Conservation (phyloP, 176 grass and related monocot genomes). For the Triticum monococcum region DNA sequence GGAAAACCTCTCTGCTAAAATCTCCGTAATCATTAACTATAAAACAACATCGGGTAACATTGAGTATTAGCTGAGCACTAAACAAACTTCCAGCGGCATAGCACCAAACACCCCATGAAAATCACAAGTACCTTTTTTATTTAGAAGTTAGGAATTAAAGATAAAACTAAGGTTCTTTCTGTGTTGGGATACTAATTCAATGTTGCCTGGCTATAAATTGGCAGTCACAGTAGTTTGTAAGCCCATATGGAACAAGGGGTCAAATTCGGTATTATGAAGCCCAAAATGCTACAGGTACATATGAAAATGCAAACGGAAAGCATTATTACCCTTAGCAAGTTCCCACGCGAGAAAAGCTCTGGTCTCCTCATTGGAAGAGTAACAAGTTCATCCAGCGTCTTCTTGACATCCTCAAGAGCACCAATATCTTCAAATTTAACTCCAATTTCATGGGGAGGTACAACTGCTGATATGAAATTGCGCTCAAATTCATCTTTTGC, state of each 20-base stretch:
- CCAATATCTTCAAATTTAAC: conserved; percentile 96
- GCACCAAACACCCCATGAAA: conserved; percentile 2
- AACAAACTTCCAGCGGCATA: neutral
- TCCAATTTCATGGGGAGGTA: conserved; percentile 87
- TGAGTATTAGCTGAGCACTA: neutral
- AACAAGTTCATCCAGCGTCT: conserved; percentile 90
- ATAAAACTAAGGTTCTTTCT: conserved; percentile 5
- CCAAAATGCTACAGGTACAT: neutral
- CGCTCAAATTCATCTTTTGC: conserved; percentile 93
- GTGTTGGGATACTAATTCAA: conserved; percentile 9
- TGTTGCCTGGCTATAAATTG: neutral
- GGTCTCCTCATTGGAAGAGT: conserved; percentile 95
- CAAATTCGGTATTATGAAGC: neutral
- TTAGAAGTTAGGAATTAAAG: neutral
- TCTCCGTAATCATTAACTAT: neutral
- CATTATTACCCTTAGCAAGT: conserved; percentile 81
- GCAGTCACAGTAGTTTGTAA: neutral
- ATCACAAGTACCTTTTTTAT: neutral
- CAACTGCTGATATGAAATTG: conserved; percentile 90
- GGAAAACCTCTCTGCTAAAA: conserved; percentile 1
- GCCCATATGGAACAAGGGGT: neutral
- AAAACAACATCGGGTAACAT: conserved; percentile 1
- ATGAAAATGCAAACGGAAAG: conserved; percentile 27
- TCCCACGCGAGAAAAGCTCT: conserved; percentile 88
- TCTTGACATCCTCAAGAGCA: conserved; percentile 93